Percentiles rank a stretch among this genome's conserved stretches.
Evolutionary conservation across 2,329 filamentous ascomycete species (phyloP).

Genomic region (Neurospora sp.): DNA sequence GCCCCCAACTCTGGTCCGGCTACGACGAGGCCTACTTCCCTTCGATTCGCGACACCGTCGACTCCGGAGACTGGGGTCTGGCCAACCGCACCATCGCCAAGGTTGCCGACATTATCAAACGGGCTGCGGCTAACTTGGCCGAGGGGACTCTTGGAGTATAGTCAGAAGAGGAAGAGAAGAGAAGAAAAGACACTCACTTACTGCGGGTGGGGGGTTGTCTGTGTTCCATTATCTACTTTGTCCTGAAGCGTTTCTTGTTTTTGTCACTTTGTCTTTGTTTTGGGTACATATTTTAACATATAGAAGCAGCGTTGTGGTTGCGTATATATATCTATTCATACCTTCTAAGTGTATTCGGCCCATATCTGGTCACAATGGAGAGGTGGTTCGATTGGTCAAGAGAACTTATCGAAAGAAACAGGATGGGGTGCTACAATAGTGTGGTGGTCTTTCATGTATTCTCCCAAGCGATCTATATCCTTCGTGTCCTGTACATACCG

Average conservation of each 20-base stretch:
- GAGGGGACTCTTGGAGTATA: not conserved
- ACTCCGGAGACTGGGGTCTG: slow-evolving; percentile 58
- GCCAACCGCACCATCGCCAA: slow-evolving; percentile 62
- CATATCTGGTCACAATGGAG: not conserved
- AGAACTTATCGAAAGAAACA: not conserved
- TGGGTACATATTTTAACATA: not conserved
- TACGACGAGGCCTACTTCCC: slow-evolving; percentile 66
- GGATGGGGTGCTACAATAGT: no score
- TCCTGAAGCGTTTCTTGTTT: not conserved
- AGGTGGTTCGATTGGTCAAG: not conserved
- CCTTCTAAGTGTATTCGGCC: not conserved
- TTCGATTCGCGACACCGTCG: slow-evolving; percentile 72
- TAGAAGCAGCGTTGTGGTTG: not conserved
- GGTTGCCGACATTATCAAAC: slow-evolving; percentile 56
- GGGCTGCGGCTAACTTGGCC: slow-evolving; percentile 37
- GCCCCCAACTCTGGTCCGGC: slow-evolving; percentile 67
- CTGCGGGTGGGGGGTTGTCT: not conserved
- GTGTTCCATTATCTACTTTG: not conserved
- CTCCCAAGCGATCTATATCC: no score
- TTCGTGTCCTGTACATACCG: no score
- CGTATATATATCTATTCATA: not conserved
- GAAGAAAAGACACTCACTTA: not conserved
- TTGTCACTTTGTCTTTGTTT: not conserved
- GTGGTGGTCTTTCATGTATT: no score
- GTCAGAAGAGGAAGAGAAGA: not conserved